Evolutionary conservation across 2,329 filamentous ascomycete species (phyloP).

Genomic region (Xylaria sp.): DNA sequence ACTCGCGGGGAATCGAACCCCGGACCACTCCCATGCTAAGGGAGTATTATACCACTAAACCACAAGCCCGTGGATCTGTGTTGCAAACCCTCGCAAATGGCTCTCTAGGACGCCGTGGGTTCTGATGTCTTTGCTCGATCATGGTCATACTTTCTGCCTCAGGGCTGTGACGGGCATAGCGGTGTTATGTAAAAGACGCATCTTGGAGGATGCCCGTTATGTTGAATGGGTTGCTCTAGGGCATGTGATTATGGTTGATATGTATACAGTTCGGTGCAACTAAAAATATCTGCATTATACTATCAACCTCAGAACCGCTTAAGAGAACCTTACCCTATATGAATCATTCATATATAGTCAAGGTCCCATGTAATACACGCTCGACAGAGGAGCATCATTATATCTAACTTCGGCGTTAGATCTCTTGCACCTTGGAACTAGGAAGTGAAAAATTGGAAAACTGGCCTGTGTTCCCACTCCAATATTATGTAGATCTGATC

Average conservation of each 20-base stretch:
- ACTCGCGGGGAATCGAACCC: slow-evolving; percentile 46
- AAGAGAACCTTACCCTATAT: neutral
- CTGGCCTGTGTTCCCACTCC: neutral
- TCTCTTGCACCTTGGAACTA: neutral
- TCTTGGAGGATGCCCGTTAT: neutral
- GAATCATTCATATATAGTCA: neutral
- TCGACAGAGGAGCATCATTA: neutral
- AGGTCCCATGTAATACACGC: neutral
- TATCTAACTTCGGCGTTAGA: neutral
- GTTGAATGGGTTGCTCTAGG: neutral
- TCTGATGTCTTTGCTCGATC: neutral
- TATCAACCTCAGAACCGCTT: neutral
- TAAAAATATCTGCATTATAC: neutral
- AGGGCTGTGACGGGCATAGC: neutral
- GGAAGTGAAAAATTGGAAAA: neutral
- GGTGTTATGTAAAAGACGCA: neutral
- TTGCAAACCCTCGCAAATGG: neutral
- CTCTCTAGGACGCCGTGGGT: neutral
- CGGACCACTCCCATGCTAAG: slow-evolving; percentile 45
- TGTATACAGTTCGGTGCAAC: neutral
- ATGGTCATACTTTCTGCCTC: neutral
- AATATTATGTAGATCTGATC: neutral
- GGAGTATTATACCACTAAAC: slow-evolving; percentile 45
- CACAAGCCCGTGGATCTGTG: slow-evolving; percentile 37
- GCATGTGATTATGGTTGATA: neutral